A percentile compares a stretch with the other conserved stretches of the same genome.
Evolutionary conservation across 176 grass and related monocot species (phyloP).

Genomic region (Carex cristatella): DNA sequence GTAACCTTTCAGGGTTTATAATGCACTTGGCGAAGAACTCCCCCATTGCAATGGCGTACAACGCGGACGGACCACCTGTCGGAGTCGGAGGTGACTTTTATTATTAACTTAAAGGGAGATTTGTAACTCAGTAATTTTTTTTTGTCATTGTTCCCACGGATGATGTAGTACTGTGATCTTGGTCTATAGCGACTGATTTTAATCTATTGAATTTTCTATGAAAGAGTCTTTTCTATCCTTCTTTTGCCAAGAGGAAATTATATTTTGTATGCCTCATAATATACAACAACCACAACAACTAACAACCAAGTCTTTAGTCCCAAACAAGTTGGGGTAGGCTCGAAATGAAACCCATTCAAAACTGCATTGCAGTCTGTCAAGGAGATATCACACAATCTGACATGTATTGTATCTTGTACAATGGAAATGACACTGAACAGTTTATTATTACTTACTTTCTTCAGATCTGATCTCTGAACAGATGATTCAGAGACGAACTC

Average conservation of each 20-base stretch:
- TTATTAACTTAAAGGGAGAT: too few relatives aligned
- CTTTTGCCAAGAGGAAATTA: background rate
- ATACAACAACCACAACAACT: background rate
- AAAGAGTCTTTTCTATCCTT: background rate
- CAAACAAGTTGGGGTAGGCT: too few relatives aligned
- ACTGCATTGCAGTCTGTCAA: background rate
- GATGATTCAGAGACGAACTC: slow-evolving; percentile 8
- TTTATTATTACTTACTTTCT: background rate
- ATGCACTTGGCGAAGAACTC: slow-evolving; percentile 9
- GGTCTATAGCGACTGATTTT: background rate
- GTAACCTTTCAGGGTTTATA: background rate
- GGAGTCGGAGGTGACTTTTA: background rate
- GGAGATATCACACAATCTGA: background rate
- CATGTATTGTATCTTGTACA: background rate
- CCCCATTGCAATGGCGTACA: background rate
- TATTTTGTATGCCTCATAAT: background rate
- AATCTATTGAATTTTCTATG: background rate
- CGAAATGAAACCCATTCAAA: background rate
- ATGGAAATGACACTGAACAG: background rate
- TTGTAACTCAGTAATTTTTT: too few relatives aligned
- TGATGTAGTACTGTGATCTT: background rate
- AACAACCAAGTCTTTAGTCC: background rate
- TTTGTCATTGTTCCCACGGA: background rate
- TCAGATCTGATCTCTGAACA: slow-evolving; percentile 1
- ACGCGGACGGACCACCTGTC: background rate